Percentiles rank a stretch among this genome's conserved stretches.
phyloP scores from a whole-genome alignment of 768 basidiomycete species.

The Pluteus cervinus region DNA sequence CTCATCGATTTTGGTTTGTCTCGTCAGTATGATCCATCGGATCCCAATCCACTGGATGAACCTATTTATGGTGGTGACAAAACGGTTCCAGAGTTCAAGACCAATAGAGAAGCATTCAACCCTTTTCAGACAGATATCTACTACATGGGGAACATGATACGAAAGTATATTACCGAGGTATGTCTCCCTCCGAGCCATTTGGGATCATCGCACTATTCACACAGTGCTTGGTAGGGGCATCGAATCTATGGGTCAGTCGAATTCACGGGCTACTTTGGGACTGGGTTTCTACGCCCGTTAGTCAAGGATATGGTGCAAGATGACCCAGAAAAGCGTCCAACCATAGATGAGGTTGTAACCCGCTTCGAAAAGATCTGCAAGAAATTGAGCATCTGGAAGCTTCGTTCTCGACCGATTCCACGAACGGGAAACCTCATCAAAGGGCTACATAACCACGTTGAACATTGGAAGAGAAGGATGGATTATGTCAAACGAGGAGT shows the following conservation, averaged over 20 bases:
- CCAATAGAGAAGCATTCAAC: constrained; percentile 35
- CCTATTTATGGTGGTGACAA: constrained; percentile 21
- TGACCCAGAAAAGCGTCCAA: constrained; percentile 20
- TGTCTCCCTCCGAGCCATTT: neutral
- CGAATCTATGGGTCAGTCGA: too few species aligned
- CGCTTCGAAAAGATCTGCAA: constrained; percentile 12
- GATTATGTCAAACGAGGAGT: too few species aligned
- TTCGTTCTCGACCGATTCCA: constrained; percentile 22
- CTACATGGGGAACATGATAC: constrained; percentile 33
- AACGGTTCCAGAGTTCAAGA: too few species aligned
- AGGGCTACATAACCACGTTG: too few species aligned
- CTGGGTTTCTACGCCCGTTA: constrained; percentile 12
- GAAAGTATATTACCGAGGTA: constrained; percentile 26
- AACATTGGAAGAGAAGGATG: too few species aligned
- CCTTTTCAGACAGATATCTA: constrained; percentile 41
- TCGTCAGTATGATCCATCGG: constrained; percentile 16
- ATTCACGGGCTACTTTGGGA: constrained; percentile 12
- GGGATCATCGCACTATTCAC: neutral
- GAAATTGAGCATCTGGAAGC: constrained; percentile 10
- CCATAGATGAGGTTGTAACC: constrained; percentile 15
- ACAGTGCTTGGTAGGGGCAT: too few species aligned
- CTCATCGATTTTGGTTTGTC: constrained; percentile 27
- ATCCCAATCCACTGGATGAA: constrained; percentile 16
- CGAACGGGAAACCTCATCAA: too few species aligned
- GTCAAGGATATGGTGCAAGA: constrained; percentile 18